Percentiles rank a stretch among this genome's conserved stretches.
These are phyloP conservation scores for Backusella sp. DNA, from an alignment of 192 early-diverging fungal species.

Conservation along the genomic window DNA sequence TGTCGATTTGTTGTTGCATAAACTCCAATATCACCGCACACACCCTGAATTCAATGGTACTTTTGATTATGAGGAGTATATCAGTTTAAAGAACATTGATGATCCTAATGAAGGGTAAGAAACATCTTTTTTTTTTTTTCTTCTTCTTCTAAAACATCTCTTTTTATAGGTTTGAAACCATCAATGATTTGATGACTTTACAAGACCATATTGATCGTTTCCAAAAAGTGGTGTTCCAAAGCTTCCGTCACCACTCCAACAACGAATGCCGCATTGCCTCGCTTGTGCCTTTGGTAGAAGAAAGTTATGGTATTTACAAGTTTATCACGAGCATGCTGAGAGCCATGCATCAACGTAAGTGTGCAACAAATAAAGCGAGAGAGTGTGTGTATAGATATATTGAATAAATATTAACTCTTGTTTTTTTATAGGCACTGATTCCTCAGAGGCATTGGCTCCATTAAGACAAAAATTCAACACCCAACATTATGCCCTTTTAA, in stretches of 20 bases:
- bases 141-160: background rate
- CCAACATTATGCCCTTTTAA: constrained; percentile 82
- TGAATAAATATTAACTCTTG: too few species aligned
- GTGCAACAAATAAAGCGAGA: too few species aligned
- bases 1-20: constrained; percentile 83
- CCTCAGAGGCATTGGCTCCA: constrained; percentile 84
- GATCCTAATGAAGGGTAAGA: constrained; percentile 95
- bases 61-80: constrained; percentile 98
- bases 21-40: constrained; percentile 88
- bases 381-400: too few species aligned
- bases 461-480: constrained; percentile 84
- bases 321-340: constrained; percentile 94
- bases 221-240: constrained; percentile 84
- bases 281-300: constrained; percentile 96
- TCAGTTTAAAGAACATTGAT: constrained; percentile 88
- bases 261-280: constrained; percentile 96
- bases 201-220: constrained; percentile 91
- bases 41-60: constrained; percentile 93
- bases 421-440: constrained; percentile 55
- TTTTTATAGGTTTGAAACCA: constrained; percentile 83
- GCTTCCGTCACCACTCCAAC: constrained; percentile 78
- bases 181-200: constrained; percentile 88
- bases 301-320: constrained; percentile 93
- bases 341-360: constrained; percentile 88
- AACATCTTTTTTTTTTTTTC: background rate